A percentile compares a stretch with the other conserved stretches of the same genome.
Evolutionary conservation across 495 filamentous ascomycete species (phyloP).

Genomic region (Penicillium robsamsonii): DNA sequence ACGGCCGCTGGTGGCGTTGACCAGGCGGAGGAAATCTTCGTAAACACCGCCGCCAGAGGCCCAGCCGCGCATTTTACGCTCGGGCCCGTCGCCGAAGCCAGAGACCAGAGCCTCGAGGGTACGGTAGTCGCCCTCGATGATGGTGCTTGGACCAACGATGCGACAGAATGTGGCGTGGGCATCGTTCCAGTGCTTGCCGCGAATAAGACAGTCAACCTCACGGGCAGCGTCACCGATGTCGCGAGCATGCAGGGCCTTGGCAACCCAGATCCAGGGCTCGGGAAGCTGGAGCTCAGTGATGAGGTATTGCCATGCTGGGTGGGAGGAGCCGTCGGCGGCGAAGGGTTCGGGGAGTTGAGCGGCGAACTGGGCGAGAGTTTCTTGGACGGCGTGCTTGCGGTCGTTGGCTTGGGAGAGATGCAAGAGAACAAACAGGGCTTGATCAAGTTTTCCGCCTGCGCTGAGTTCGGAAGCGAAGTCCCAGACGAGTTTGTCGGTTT

Average conservation of each 20-base stretch:
- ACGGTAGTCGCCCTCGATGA: conserved; percentile 75
- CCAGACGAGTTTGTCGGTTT: conserved; percentile 63
- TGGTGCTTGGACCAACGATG: conserved; percentile 71
- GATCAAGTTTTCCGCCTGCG: conserved; percentile 62
- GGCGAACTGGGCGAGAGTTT: conserved; percentile 60
- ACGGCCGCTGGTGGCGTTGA: conserved; percentile 35
- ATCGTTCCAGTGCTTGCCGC: conserved; percentile 70
- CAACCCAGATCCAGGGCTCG: conserved; percentile 75
- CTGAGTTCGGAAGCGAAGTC: conserved; percentile 73
- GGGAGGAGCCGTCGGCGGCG: conserved; percentile 48
- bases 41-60: conserved; percentile 77
- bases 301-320: conserved; percentile 54
- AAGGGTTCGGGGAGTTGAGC: conserved; percentile 52
- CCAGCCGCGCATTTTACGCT: conserved; percentile 59
- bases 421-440: conserved; percentile 70
- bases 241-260: conserved; percentile 79
- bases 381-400: conserved; percentile 64
- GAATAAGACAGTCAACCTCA: conserved; percentile 74
- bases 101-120: conserved; percentile 60
- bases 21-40: conserved; percentile 70
- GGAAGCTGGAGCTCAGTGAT: conserved; percentile 64
- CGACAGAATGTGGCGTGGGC: conserved; percentile 79
- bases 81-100: conserved; percentile 58
- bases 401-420: conserved; percentile 65
- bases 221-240: conserved; percentile 59